Conservation (phyloP, 768 basidiomycete genomes). For the Rhodotorula sphaerocarpa region DNA sequence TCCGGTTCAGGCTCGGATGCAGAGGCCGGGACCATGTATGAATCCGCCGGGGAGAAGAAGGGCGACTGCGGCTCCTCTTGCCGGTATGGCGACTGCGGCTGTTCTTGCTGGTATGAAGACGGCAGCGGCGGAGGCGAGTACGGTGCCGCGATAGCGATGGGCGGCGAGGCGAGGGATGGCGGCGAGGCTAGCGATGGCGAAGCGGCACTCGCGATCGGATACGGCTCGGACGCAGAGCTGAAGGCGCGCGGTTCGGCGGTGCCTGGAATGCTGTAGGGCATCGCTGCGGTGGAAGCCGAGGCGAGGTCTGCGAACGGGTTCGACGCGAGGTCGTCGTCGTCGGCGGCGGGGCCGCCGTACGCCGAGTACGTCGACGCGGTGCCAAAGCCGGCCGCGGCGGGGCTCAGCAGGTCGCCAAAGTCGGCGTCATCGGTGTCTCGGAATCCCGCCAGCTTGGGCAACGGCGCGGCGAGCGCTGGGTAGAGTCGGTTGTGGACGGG, state of each 20-base stretch:
- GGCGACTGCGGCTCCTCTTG: too few species aligned
- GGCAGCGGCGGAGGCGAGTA: not conserved
- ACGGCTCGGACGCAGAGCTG: not conserved
- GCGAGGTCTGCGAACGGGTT: constrained; percentile 32
- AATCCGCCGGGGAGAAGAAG: too few species aligned
- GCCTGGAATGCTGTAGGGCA: not conserved
- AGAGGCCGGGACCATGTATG: too few species aligned
- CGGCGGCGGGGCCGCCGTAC: not conserved
- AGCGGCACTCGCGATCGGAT: too few species aligned
- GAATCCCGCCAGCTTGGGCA: constrained; percentile 11
- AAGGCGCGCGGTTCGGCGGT: constrained; percentile 1
- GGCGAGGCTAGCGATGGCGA: not conserved
- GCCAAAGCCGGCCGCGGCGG: constrained; percentile 4
- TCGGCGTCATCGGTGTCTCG: constrained; percentile 18
- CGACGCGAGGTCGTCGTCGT: constrained; percentile 18
- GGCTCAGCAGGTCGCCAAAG: constrained; percentile 19
- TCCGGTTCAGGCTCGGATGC: not conserved
- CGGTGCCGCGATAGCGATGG: not conserved
- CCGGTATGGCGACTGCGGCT: too few species aligned
- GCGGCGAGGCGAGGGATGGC: not conserved
- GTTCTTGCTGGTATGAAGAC: too few species aligned
- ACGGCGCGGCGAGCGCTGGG: too few species aligned
- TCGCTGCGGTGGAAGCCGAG: not conserved
- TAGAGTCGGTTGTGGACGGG: too few species aligned
- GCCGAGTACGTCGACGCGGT: constrained; percentile 3